These are phyloP conservation scores for Xylariales sp. DNA, from an alignment of 2,329 filamentous ascomycete species.

Conservation along the genomic window DNA sequence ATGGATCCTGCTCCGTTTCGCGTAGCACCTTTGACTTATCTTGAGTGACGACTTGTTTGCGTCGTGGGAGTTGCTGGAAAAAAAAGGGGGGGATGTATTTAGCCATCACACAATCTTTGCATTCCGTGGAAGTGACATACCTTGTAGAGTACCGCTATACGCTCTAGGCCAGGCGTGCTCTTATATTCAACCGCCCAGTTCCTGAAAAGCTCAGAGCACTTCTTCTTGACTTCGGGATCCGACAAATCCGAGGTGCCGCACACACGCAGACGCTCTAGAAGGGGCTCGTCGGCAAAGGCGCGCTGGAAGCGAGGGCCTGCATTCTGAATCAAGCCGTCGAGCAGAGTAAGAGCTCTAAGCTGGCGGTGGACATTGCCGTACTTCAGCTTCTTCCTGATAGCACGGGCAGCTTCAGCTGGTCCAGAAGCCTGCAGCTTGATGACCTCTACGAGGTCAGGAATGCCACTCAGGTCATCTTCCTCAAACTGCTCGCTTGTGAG, in stretches of 20 bases:
- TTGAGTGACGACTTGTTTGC: constrained; percentile 69
- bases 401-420: constrained; percentile 82
- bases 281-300: constrained; percentile 81
- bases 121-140: constrained; percentile 26
- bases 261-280: constrained; percentile 86
- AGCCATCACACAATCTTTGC: background rate
- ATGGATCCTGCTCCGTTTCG: constrained; percentile 70
- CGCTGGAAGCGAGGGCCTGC: constrained; percentile 83
- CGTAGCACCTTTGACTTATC: constrained; percentile 78
- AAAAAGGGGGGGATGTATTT: constrained; percentile 9
- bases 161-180: constrained; percentile 71
- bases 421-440: constrained; percentile 85
- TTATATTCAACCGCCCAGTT: constrained; percentile 85
- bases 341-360: constrained; percentile 78
- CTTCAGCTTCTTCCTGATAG: constrained; percentile 96
- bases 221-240: constrained; percentile 79
- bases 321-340: constrained; percentile 94
- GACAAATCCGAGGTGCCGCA: constrained; percentile 81
- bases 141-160: constrained; percentile 74
- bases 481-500: constrained; percentile 87
- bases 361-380: constrained; percentile 95
- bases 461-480: constrained; percentile 85
- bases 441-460: constrained; percentile 91
- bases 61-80: constrained; percentile 53
- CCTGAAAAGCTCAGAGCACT: constrained; percentile 81